Conservation (phyloP, 305 asterid genomes). For the Fraxinus greggii region DNA sequence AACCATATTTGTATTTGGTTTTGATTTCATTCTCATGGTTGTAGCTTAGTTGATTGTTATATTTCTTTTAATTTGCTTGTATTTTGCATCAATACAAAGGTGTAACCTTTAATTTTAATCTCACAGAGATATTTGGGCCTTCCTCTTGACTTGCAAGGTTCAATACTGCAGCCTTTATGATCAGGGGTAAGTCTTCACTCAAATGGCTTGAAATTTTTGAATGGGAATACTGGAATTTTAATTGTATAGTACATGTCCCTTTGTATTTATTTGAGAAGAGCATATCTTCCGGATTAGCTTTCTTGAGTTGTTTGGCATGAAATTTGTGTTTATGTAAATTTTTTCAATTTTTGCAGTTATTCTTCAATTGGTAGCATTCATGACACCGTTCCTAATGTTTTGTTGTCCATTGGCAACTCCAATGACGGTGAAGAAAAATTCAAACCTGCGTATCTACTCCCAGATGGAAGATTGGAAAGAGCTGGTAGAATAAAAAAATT, state of each 20-base stretch:
- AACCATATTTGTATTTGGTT: not conserved
- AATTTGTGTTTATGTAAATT: not conserved
- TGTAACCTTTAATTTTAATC: conserved; percentile 30
- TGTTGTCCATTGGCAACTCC: conserved; percentile 45
- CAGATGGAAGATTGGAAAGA: conserved; percentile 90
- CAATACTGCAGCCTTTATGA: conserved; percentile 86
- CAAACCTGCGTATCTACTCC: conserved; percentile 78
- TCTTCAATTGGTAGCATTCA: conserved; percentile 95
- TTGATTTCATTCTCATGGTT: not conserved
- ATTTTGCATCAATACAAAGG: not conserved
- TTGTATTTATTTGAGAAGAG: not conserved
- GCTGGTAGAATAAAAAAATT: conserved; percentile 78
- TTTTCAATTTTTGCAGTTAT: conserved; percentile 48
- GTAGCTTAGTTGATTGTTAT: not conserved
- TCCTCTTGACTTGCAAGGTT: conserved; percentile 86
- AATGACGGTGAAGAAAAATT: conserved; percentile 46
- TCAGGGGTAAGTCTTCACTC: conserved; percentile 58
- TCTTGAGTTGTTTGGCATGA: not conserved
- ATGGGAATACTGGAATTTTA: not conserved
- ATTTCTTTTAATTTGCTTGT: not conserved
- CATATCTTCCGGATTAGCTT: not conserved
- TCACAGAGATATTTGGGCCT: conserved; percentile 91
- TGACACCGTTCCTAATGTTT: conserved; percentile 75
- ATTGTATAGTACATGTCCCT: not conserved
- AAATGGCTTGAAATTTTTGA: conserved; percentile 8